Base-by-base conservation (phyloP, 1,284 basidiomycete genomes). In the Heterobasidion annosum region DNA sequence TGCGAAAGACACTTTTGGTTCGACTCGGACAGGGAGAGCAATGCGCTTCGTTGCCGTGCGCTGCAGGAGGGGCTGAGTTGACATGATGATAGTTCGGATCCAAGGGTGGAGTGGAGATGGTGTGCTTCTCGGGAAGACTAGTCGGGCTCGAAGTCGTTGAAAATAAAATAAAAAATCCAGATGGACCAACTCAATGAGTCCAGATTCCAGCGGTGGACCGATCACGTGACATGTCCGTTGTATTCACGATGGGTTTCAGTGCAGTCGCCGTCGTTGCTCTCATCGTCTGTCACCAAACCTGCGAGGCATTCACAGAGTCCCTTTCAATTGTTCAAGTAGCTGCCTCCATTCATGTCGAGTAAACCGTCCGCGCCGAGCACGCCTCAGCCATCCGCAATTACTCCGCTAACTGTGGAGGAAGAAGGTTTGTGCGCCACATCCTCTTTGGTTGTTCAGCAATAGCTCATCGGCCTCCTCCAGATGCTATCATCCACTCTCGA, bases 1-100 rank as follows among this genome's bases (percentile, higher is more conserved):
- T 49, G 95, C 95, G 66, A 97, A 98, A 58, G 93, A 92, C 56
- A 94, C 91, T 67, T 96, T 94, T 48, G 93, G 93, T 70, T 96
- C 94, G 52, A 97, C 91, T 60, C 93, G 83, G 62, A 98, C 85
- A 44, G 95, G 94, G 44, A 98, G 85, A 10, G 94, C 94, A 64
- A 98, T 98, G 59, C 94, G 89, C 75, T 97, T 97, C 51, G 88
- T 83, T 2, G 93, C 91, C 15, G 95, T 97, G 57, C 97, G 87
- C 72, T 99, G 96, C 49, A 99, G 88, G 49, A 99, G 83, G 18
- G 97, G 97, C 70, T 98, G 97, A 54, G 94, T 97, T 16, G 96
- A 99, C 97, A 98, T 97, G 56, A 53, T 25, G 25, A 25, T 4
- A 3, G 25, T 25, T 25, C 51, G 54, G 58, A 57, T 59, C 51